Evolutionary conservation across 2,329 filamentous ascomycete species (phyloP), one percentile per base, ranked within the genome.

Genomic region (Pseudopyrenochaeta lycopersici): DNA sequence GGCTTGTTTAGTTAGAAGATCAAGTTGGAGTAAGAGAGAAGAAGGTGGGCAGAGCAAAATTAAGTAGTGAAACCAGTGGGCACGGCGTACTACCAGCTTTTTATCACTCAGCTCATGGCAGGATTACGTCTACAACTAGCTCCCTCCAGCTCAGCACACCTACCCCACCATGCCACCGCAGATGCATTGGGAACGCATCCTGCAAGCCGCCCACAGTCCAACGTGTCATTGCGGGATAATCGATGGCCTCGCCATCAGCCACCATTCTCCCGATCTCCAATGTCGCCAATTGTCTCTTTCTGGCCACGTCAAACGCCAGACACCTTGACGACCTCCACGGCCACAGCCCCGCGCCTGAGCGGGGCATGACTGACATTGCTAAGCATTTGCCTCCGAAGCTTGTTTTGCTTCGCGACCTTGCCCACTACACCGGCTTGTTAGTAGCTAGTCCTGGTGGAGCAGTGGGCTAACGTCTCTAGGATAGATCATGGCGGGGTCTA

Each of bases 361-460:
- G 48, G 55, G 51, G 52, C 32, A 21, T 14, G 6, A 20, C 11
- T 5, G 53, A 46, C 36, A 32, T 46, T 18, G 54, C 58, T 57
- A 66, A 64, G 61, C 59, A 46, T 62, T 55, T 49, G 44, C 43
- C 49, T 39, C 18, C 21, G 52, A 65, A 62, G 64, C 64, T 67
- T 67, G 54, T 62, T 51, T 57, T 14, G 5, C 23, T 52, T 50
- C 52, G 47, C 40, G 27, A 18, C 30, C 27, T 18, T 29, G 10
- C 10, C 9, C 7, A 17, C 20, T 40, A 50, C 54, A 63, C 62
- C 58, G 55, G 49, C 46, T 40, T 18, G 23, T 14, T 35, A 45
- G 30, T 14, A 10, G 31, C 47, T 21, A 21, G 36, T 4, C 36
- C 11, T 11, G 9, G 3, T 15, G 4, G 9, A 23, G 36, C 20